Evolutionary conservation across 2,329 filamentous ascomycete species (phyloP).

Genomic region (Aspergillus carbonarius): DNA sequence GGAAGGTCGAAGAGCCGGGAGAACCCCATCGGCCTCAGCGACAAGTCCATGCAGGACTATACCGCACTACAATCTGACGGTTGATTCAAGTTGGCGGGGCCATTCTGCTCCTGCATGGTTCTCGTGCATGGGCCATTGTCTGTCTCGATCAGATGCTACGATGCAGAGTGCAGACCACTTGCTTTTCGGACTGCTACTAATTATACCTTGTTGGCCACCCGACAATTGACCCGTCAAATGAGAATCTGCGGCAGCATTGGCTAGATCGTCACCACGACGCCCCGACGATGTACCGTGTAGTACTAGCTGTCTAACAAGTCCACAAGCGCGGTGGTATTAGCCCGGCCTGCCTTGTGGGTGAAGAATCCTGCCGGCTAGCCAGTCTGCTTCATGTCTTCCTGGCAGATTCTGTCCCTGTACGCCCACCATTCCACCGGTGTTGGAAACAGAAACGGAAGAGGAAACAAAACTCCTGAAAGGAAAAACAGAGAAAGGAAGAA

Average conservation of each 20-base stretch:
- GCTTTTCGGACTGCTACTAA: conserved; percentile 5
- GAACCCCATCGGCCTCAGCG: not conserved
- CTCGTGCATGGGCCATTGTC: conserved; percentile 24
- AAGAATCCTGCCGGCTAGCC: conserved; percentile 5
- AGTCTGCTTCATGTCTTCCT: not conserved
- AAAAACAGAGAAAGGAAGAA: not conserved
- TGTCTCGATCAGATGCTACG: conserved; percentile 17
- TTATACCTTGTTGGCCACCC: conserved; percentile 10
- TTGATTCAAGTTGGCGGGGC: conserved; percentile 29
- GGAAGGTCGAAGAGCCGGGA: not conserved
- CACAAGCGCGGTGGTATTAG: conserved; percentile 19
- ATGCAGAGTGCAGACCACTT: conserved; percentile 8
- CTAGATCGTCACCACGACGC: conserved; percentile 8
- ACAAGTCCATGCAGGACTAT: conserved; percentile 18
- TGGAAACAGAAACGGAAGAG: not conserved
- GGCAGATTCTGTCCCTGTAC: conserved; percentile 2
- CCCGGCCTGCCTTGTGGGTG: conserved; percentile 10
- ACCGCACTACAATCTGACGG: conserved; percentile 21
- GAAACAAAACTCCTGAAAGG: not conserved
- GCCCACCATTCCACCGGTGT: not conserved
- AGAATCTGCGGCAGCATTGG: conserved; percentile 15
- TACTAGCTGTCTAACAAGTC: conserved; percentile 1
- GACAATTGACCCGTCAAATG: conserved; percentile 13
- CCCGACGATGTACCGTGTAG: conserved; percentile 2
- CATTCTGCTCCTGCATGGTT: conserved; percentile 23